A percentile compares a stretch with the other conserved stretches of the same genome.
These are phyloP conservation scores for Bifiguratus adelaidae DNA, from an alignment of 192 early-diverging fungal genomes.

Conservation along the genomic window DNA sequence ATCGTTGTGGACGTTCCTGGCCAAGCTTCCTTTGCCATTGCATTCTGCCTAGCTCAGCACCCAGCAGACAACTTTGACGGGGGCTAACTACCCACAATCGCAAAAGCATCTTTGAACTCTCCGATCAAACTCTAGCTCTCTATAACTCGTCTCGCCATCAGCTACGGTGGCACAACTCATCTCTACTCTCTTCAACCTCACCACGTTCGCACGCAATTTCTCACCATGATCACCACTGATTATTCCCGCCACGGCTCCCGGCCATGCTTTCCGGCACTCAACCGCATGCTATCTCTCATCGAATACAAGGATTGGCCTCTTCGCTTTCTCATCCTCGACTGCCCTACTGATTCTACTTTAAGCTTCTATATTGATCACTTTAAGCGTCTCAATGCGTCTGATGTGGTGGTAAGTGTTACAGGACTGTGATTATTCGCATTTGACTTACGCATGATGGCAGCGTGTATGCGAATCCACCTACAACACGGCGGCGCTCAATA, in stretches of 20 bases:
- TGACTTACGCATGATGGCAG: no score
- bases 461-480: conserved; percentile 91
- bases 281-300: conserved; percentile 51
- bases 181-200: neutral
- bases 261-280: neutral
- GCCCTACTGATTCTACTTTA: conserved; percentile 75
- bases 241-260: neutral
- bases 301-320: conserved; percentile 44
- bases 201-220: neutral
- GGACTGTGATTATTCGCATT: no score
- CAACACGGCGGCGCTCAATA: conserved; percentile 39
- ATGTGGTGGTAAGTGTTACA: conserved; percentile 56
- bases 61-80: neutral
- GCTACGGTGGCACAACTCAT: neutral
- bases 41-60: neutral
- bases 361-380: conserved; percentile 66
- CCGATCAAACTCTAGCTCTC: neutral
- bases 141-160: neutral
- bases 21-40: neutral
- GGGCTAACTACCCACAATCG: neutral
- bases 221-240: neutral
- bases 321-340: conserved; percentile 89
- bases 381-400: conserved; percentile 60
- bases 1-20: no score
- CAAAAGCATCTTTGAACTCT: neutral